These are phyloP conservation scores for Cladosporium halotolerans DNA, from an alignment of 2,329 filamentous ascomycete species.

Conservation along the genomic window DNA sequence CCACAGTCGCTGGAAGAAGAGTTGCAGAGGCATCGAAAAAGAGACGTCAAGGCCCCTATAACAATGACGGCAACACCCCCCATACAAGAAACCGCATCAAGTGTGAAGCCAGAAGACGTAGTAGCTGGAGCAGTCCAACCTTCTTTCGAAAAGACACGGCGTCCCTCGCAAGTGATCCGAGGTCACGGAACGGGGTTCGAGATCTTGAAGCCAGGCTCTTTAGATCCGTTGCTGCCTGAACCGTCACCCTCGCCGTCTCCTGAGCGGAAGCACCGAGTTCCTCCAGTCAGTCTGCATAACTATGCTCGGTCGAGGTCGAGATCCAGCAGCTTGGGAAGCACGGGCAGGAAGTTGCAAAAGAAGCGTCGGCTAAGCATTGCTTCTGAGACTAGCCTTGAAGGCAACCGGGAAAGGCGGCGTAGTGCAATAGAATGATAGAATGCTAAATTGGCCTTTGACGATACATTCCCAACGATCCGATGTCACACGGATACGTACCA, in stretches of 20 bases:
- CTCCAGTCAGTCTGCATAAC: constrained; percentile 28
- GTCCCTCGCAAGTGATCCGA: constrained; percentile 21
- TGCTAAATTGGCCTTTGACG: not conserved
- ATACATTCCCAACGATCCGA: too few species aligned
- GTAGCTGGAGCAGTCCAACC: not conserved
- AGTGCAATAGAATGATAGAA: not conserved
- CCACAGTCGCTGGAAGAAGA: not conserved
- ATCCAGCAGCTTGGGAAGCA: constrained; percentile 3
- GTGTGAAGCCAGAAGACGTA: not conserved
- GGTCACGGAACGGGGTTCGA: constrained; percentile 32
- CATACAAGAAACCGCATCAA: not conserved
- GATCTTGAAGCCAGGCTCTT: constrained; percentile 29
- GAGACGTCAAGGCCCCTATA: not conserved
- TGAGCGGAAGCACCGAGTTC: constrained; percentile 17
- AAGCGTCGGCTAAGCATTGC: constrained; percentile 17
- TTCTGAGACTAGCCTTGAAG: not conserved
- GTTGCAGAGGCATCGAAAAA: not conserved
- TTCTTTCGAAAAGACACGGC: constrained; percentile 21
- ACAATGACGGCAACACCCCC: not conserved
- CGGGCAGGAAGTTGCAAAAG: constrained; percentile 27
- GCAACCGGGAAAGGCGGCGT: not conserved
- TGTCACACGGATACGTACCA: too few species aligned
- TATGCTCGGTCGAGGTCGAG: not conserved
- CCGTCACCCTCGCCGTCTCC: constrained; percentile 10
- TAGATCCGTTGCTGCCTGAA: constrained; percentile 16